Percentiles rank a stretch among this genome's conserved stretches.
Evolutionary conservation across 2,329 filamentous ascomycete genomes (phyloP).

Genomic region (Herpotrichia juniperi): DNA sequence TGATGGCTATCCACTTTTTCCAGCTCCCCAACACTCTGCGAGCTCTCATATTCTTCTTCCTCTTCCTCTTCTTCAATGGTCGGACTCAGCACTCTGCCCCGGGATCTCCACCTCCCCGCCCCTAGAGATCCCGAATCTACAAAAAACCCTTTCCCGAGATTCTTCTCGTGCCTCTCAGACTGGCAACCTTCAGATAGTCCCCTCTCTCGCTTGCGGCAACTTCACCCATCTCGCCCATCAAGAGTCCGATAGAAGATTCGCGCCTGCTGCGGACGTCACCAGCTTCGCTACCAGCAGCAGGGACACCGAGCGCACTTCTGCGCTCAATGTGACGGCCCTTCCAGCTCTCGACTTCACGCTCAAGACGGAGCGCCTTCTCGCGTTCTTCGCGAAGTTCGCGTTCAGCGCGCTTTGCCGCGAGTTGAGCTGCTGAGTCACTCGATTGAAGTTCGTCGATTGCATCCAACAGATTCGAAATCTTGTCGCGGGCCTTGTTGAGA

Average conservation of each 20-base stretch:
- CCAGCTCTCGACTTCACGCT: conserved; percentile 85
- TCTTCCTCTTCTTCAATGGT: conserved; percentile 32
- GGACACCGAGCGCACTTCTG: conserved; percentile 41
- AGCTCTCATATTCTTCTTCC: conserved; percentile 10
- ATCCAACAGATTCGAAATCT: conserved; percentile 84
- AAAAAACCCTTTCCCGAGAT: conserved; percentile 60
- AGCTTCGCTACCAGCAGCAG: conserved; percentile 48
- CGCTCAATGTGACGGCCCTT: conserved; percentile 73
- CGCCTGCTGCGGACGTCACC: conserved; percentile 50
- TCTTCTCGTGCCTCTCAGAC: conserved; percentile 44
- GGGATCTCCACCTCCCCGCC: conserved; percentile 40
- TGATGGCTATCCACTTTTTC: conserved; percentile 18
- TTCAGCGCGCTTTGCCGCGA: conserved; percentile 83
- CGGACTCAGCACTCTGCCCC: conserved; percentile 30
- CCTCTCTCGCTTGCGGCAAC: conserved; percentile 35
- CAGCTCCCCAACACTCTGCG: background rate
- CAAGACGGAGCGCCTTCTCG: conserved; percentile 80
- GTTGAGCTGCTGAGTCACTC: conserved; percentile 80
- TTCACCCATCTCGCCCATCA: conserved; percentile 45
- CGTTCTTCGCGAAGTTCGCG: conserved; percentile 87
- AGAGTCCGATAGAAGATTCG: conserved; percentile 50
- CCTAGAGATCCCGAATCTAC: conserved; percentile 46
- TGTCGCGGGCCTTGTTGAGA: conserved; percentile 83
- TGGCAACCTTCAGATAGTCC: conserved; percentile 41
- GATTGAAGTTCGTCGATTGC: conserved; percentile 95